Percentiles rank a stretch among this genome's conserved stretches.
phyloP scores from a whole-genome alignment of 352 stramenopile genomes.

The Saprolegnia parasitica region DNA sequence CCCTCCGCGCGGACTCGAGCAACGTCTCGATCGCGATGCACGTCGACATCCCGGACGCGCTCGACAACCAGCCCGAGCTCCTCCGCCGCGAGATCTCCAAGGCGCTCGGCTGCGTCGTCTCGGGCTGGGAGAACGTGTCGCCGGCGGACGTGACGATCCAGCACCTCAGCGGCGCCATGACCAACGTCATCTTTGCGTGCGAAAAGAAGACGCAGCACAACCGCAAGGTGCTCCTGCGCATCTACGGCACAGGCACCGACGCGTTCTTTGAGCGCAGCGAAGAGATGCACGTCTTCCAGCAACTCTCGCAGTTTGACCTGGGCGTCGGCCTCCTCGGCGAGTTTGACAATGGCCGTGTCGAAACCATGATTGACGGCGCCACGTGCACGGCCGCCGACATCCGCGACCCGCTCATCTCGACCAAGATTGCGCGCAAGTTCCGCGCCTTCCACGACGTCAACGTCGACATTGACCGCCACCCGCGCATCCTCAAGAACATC shows the following conservation, averaged over 20 bases:
- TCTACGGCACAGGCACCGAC: constrained; percentile 79
- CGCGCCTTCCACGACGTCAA: constrained; percentile 57
- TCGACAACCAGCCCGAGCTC: neutral
- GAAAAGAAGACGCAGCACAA: constrained; percentile 64
- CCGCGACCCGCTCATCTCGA: constrained; percentile 43
- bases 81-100: constrained; percentile 1
- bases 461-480: constrained; percentile 31
- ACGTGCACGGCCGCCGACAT: constrained; percentile 72
- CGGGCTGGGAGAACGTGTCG: constrained; percentile 6
- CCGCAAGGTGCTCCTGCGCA: constrained; percentile 61
- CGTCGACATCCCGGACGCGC: too few species aligned
- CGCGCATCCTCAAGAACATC: constrained; percentile 18
- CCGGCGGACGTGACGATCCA: neutral
- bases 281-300: constrained; percentile 72
- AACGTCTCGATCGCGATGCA: too few species aligned
- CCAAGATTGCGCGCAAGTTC: constrained; percentile 59
- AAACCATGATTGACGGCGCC: constrained; percentile 67
- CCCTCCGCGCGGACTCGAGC: too few species aligned
- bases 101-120: neutral
- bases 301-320: constrained; percentile 65
- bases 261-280: constrained; percentile 74
- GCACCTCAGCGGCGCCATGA: constrained; percentile 1
- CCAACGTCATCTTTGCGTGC: constrained; percentile 80
- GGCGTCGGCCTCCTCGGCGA: constrained; percentile 29
- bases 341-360: constrained; percentile 67